Percentiles rank a stretch among this genome's conserved stretches.
These are phyloP conservation scores for Neodidymelliopsis sp. DNA, from an alignment of 2,329 filamentous ascomycete genomes.

Conservation along the genomic window DNA sequence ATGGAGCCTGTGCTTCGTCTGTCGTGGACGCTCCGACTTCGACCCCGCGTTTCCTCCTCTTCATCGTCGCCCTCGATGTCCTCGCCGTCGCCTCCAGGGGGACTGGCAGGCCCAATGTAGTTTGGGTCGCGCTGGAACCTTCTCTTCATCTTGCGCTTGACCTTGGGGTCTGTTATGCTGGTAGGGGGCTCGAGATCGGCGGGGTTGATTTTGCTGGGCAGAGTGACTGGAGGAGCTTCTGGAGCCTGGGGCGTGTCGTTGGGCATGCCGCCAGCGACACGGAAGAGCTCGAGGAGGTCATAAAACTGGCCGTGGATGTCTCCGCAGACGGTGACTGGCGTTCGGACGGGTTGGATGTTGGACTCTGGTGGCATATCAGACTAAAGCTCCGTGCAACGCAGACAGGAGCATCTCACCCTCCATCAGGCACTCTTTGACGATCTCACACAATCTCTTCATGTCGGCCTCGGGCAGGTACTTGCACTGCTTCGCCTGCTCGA, in stretches of 20 bases:
- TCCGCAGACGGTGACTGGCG: constrained; percentile 95
- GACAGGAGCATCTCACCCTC: constrained; percentile 69
- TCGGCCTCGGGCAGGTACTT: constrained; percentile 94
- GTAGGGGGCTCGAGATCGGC: constrained; percentile 91
- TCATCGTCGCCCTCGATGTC: constrained; percentile 53
- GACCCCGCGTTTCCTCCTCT: constrained; percentile 58
- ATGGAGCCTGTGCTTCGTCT: constrained; percentile 52
- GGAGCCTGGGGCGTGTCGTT: constrained; percentile 69
- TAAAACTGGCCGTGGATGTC: constrained; percentile 99
- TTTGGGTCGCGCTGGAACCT: constrained; percentile 59
- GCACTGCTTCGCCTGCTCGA: constrained; percentile 95
- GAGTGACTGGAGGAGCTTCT: constrained; percentile 71
- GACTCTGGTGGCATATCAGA: constrained; percentile 69
- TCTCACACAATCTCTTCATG: constrained; percentile 99
- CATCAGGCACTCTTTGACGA: constrained; percentile 98
- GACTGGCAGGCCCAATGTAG: constrained; percentile 61
- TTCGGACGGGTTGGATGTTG: constrained; percentile 97
- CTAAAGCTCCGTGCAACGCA: not conserved
- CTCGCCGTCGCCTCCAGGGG: constrained; percentile 59
- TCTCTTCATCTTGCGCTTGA: constrained; percentile 81
- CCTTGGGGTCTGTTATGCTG: constrained; percentile 85
- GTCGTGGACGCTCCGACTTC: constrained; percentile 53
- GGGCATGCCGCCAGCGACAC: constrained; percentile 95
- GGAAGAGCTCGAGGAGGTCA: constrained; percentile 94
- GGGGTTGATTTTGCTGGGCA: constrained; percentile 77